These are phyloP conservation scores for Neopestalotiopsis sp. DNA, from an alignment of 2,329 filamentous ascomycete species.

Conservation along the genomic window DNA sequence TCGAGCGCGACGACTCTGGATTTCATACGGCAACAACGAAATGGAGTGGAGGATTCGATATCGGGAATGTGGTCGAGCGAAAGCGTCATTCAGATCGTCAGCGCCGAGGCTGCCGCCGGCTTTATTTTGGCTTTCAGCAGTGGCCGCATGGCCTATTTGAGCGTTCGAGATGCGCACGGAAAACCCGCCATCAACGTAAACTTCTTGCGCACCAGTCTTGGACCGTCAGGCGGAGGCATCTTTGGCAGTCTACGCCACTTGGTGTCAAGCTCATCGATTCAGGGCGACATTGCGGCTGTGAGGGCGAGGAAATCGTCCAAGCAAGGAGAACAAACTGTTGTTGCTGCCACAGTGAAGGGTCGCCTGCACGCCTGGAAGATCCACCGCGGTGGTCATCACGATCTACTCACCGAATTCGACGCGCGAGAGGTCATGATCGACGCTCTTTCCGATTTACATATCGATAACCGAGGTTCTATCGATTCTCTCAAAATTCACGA, in stretches of 20 bases:
- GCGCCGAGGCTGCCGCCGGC: slow-evolving; percentile 82
- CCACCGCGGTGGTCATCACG: slow-evolving; percentile 84
- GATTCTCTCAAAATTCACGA: slow-evolving; percentile 78
- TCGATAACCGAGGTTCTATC: slow-evolving; percentile 52
- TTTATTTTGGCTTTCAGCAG: slow-evolving; percentile 86
- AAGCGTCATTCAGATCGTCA: slow-evolving; percentile 75
- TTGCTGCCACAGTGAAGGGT: slow-evolving; percentile 79
- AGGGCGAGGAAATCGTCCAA: slow-evolving; percentile 73
- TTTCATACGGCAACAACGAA: slow-evolving; percentile 80
- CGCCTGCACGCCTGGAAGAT: slow-evolving; percentile 86
- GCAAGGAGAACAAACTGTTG: slow-evolving; percentile 83
- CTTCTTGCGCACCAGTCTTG: slow-evolving; percentile 69
- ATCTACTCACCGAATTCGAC: slow-evolving; percentile 74
- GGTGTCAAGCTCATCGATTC: slow-evolving; percentile 71
- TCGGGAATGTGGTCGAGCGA: slow-evolving; percentile 80
- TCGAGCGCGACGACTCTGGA: slow-evolving; percentile 85
- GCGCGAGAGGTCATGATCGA: slow-evolving; percentile 66
- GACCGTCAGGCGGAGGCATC: slow-evolving; percentile 66
- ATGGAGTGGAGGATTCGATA: slow-evolving; percentile 77
- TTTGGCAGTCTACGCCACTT: slow-evolving; percentile 82
- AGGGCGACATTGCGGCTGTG: slow-evolving; percentile 81
- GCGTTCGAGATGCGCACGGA: slow-evolving; percentile 84
- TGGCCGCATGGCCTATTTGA: slow-evolving; percentile 86
- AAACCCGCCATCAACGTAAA: slow-evolving; percentile 80
- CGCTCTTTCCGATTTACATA: slow-evolving; percentile 62